phyloP scores from a whole-genome alignment of 176 grass and related monocot genomes.

The Paspalum notatum region DNA sequence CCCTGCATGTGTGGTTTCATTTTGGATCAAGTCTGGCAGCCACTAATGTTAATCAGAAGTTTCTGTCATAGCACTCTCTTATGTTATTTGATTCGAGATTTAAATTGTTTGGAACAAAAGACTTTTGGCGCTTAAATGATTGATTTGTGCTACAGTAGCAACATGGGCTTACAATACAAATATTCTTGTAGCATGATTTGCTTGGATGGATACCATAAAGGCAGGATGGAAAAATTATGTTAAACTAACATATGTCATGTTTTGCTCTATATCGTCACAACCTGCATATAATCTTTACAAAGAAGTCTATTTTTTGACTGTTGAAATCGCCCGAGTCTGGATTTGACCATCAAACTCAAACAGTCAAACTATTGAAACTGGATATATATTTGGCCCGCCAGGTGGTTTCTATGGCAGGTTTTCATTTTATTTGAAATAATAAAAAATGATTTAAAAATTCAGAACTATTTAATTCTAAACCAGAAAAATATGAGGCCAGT shows the following conservation, averaged over 20 bases:
- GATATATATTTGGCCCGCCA: too few species aligned
- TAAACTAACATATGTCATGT: neutral
- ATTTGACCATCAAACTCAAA: too few species aligned
- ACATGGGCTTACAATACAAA: neutral
- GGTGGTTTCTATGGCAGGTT: too few species aligned
- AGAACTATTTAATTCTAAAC: too few species aligned
- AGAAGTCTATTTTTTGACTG: too few species aligned
- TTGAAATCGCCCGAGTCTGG: too few species aligned
- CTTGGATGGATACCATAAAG: neutral
- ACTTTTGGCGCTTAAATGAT: neutral
- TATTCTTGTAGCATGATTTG: neutral
- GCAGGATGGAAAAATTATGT: neutral
- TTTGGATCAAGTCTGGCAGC: neutral
- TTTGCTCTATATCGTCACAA: neutral
- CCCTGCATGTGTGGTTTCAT: neutral
- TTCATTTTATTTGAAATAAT: too few species aligned
- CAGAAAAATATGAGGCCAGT: too few species aligned
- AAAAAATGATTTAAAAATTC: too few species aligned
- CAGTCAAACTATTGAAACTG: too few species aligned
- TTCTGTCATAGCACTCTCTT: neutral
- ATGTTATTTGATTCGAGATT: neutral
- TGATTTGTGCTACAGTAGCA: neutral
- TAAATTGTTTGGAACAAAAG: neutral
- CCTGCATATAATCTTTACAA: too few species aligned
- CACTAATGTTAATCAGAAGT: neutral